These are phyloP conservation scores for Discostella pseudostelligera DNA, from an alignment of 108 stramenopile species.

Conservation along the genomic window DNA sequence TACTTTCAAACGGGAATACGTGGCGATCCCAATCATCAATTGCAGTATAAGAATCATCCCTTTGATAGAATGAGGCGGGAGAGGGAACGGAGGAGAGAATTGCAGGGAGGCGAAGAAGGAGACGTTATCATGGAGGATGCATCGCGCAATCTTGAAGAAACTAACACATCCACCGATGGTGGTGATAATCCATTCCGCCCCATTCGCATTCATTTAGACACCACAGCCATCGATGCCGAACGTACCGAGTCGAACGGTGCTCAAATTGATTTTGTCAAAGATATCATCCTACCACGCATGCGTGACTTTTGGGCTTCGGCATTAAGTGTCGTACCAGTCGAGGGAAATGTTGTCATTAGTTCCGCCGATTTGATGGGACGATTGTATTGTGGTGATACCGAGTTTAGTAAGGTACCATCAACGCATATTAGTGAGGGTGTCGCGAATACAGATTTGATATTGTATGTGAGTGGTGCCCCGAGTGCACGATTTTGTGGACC, in stretches of 20 bases:
- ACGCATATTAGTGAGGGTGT: conserved; percentile 68
- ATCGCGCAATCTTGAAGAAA: conserved; percentile 24
- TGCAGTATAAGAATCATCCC: conserved; percentile 75
- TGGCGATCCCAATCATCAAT: conserved; percentile 57
- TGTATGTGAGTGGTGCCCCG: conserved; percentile 76
- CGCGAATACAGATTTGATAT: conserved; percentile 59
- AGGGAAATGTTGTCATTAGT: conserved; percentile 59
- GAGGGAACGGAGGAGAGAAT: conserved; percentile 6
- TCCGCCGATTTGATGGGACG: conserved; percentile 61
- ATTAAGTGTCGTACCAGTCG: conserved; percentile 72
- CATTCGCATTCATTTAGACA: conserved; percentile 75
- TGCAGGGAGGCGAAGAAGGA: conserved; percentile 1
- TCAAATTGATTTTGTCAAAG: conserved; percentile 73
- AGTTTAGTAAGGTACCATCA: conserved; percentile 71
- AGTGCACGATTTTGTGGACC: conserved; percentile 71
- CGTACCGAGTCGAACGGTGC: conserved; percentile 47
- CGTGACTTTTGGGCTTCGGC: conserved; percentile 72
- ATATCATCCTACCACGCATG: conserved; percentile 63
- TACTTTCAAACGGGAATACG: conserved; percentile 65
- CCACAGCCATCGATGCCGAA: conserved; percentile 58
- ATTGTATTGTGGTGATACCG: conserved; percentile 78
- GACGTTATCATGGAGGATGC: neutral
- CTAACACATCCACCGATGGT: neutral
- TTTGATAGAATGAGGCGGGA: conserved; percentile 40
- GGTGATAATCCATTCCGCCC: conserved; percentile 52